These are phyloP conservation scores for Entonaema liquescens DNA, from an alignment of 495 filamentous ascomycete genomes.

Conservation along the genomic window DNA sequence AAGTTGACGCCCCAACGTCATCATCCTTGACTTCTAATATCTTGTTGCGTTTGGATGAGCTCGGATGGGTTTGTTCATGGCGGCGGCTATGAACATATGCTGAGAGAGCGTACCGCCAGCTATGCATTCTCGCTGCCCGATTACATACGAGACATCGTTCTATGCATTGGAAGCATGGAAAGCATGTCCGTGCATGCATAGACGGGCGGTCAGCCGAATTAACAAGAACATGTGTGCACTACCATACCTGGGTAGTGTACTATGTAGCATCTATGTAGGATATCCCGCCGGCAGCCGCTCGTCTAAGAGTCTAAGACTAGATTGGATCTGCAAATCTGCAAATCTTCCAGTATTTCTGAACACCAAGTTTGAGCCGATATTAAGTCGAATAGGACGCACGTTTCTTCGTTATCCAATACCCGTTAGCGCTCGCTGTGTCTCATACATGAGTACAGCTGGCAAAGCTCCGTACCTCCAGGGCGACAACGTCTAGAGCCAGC, in stretches of 20 bases:
- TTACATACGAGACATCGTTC: conserved; percentile 16
- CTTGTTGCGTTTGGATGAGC: neutral
- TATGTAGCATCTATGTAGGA: neutral
- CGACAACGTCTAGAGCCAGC: neutral
- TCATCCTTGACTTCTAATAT: conserved; percentile 22
- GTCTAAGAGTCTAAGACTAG: conserved; percentile 13
- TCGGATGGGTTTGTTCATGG: conserved; percentile 30
- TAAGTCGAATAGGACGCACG: conserved; percentile 10
- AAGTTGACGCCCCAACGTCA: conserved; percentile 32
- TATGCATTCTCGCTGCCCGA: conserved; percentile 26
- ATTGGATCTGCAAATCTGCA: conserved; percentile 22
- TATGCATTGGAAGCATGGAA: conserved; percentile 20
- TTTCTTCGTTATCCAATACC: neutral
- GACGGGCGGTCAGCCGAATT: conserved; percentile 35
- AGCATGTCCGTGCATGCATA: conserved; percentile 33
- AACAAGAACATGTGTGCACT: conserved; percentile 3
- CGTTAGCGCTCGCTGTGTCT: neutral
- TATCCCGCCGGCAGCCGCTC: conserved; percentile 15
- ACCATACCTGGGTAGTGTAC: neutral
- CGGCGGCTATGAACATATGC: conserved; percentile 25
- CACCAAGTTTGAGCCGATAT: conserved; percentile 27
- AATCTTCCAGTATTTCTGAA: conserved; percentile 5
- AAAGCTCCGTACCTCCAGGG: neutral
- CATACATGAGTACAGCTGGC: neutral
- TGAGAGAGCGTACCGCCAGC: conserved; percentile 29